phyloP scores from a whole-genome alignment of 169 alveolate species.

The Plasmodium sp. region DNA sequence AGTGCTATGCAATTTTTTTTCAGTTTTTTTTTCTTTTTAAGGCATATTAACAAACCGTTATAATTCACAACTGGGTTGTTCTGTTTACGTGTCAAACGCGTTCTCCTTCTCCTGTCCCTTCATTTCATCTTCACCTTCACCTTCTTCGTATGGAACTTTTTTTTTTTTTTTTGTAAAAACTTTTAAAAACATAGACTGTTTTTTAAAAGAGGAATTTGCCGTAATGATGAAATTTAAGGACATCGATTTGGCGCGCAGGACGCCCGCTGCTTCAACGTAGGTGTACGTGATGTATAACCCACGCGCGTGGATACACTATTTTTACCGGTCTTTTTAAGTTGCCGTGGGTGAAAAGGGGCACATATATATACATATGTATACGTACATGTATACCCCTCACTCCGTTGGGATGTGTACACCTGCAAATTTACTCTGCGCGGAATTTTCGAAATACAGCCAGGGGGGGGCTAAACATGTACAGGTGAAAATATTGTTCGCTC shows the following conservation, averaged over 20 bases:
- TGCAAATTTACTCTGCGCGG: background rate
- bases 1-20: background rate
- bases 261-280: background rate
- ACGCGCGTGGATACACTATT: background rate
- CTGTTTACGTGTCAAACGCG: background rate
- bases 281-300: background rate
- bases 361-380: no score
- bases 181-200: background rate
- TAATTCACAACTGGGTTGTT: background rate
- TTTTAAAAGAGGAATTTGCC: background rate
- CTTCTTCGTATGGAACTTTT: background rate
- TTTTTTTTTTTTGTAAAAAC: conserved; percentile 2
- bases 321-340: background rate
- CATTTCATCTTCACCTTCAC: background rate
- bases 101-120: background rate
- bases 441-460: background rate
- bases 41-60: background rate
- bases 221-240: background rate
- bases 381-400: background rate
- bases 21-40: background rate
- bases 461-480: background rate
- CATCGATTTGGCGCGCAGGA: background rate
- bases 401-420: background rate
- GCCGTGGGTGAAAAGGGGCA: background rate
- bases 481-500: background rate